Percentiles rank a stretch among this genome's conserved stretches.
phyloP scores from a whole-genome alignment of 2,329 filamentous ascomycete genomes.

The Hymenoscyphus occultus region DNA sequence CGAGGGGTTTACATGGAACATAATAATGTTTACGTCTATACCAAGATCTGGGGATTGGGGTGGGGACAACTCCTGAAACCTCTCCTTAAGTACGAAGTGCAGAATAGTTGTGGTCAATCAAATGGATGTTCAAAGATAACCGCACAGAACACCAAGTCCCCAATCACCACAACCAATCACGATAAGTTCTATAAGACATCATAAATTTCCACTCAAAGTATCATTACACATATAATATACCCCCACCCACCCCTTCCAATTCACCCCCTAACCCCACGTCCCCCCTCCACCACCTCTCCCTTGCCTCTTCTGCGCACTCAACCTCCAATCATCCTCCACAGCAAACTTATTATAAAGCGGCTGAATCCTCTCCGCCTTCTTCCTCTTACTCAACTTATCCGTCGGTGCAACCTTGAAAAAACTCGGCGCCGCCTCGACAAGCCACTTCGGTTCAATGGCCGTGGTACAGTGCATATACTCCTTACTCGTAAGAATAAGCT shows the following conservation, averaged over 20 bases:
- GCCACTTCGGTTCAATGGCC: slow-evolving; percentile 87
- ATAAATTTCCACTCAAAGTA: no score
- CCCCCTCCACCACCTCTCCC: slow-evolving; percentile 85
- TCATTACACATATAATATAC: no score
- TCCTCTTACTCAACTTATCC: slow-evolving; percentile 82
- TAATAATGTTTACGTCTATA: no score
- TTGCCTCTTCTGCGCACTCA: slow-evolving; percentile 81
- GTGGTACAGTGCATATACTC: slow-evolving; percentile 98
- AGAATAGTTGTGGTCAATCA: no score
- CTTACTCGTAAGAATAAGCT: slow-evolving; percentile 86
- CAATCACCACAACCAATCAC: no score
- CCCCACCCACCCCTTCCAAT: neutral
- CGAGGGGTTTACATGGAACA: no score
- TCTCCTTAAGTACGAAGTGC: no score
- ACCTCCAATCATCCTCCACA: slow-evolving; percentile 90
- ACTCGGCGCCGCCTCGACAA: slow-evolving; percentile 94
- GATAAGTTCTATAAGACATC: no score
- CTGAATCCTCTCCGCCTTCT: slow-evolving; percentile 92
- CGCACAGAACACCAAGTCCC: no score
- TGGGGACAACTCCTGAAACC: no score
- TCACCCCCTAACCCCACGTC: slow-evolving; percentile 70
- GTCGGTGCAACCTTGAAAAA: slow-evolving; percentile 97
- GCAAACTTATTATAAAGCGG: slow-evolving; percentile 91
- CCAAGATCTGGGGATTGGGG: no score
- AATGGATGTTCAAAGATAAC: no score